Conservation (phyloP, 495 filamentous ascomycete species). For the Parathielavia appendiculata region DNA sequence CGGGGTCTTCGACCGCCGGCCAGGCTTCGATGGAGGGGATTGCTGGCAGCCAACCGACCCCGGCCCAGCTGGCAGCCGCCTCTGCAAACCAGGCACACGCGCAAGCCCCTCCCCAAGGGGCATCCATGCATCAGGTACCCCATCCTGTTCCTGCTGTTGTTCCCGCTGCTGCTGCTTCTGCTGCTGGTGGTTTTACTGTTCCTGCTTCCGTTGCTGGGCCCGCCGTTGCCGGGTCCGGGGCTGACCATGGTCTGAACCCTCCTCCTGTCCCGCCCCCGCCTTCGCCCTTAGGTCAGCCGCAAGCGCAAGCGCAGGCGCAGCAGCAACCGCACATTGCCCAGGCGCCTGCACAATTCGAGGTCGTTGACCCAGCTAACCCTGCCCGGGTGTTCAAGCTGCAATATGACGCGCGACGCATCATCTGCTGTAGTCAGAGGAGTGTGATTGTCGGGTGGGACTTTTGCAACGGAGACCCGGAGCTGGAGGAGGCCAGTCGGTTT, state of each 20-base stretch:
- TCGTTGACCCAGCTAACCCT: slow-evolving; percentile 43
- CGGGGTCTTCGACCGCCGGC: background rate
- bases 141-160: slow-evolving; percentile 15
- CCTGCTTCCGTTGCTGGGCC: background rate
- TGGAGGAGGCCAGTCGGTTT: slow-evolving; percentile 75
- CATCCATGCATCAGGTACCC: slow-evolving; percentile 27
- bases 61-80: slow-evolving; percentile 10
- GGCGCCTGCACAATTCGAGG: slow-evolving; percentile 25
- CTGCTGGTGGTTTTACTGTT: slow-evolving; percentile 2
- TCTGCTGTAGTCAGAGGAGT: slow-evolving; percentile 86
- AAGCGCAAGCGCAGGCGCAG: slow-evolving; percentile 7
- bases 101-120: slow-evolving; percentile 15
- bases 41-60: background rate
- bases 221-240: background rate
- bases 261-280: background rate
- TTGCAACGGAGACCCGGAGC: slow-evolving; percentile 77
- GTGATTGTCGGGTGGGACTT: slow-evolving; percentile 98
- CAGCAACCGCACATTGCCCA: slow-evolving; percentile 21
- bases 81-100: slow-evolving; percentile 25
- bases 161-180: slow-evolving; percentile 11
- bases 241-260: background rate
- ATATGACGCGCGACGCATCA: slow-evolving; percentile 89
- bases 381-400: slow-evolving; percentile 94
- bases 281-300: background rate
- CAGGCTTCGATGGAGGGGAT: background rate